A percentile compares a stretch with the other conserved stretches of the same genome.
Evolutionary conservation across 495 filamentous ascomycete genomes (phyloP).

Genomic region (Parathielavia appendiculata): DNA sequence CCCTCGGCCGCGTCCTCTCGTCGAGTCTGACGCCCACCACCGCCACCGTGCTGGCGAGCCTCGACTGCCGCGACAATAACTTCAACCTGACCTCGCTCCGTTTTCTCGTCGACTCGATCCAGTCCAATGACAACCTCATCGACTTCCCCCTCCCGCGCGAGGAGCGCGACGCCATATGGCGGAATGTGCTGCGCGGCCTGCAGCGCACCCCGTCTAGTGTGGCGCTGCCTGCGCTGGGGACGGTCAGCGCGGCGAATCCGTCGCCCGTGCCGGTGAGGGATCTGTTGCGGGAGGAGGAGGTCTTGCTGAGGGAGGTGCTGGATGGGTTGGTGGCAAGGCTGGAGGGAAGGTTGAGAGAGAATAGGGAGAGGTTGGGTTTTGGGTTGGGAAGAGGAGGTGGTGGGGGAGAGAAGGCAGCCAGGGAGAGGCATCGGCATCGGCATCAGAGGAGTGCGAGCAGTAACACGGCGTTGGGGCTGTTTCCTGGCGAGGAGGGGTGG

Average conservation of each 20-base stretch:
- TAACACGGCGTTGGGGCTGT: neutral
- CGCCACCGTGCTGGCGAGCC: constrained; percentile 14
- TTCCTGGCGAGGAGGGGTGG: constrained; percentile 5
- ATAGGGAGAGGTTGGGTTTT: neutral
- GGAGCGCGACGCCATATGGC: constrained; percentile 26
- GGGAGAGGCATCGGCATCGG: neutral
- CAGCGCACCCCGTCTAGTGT: constrained; percentile 7
- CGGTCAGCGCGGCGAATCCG: neutral
- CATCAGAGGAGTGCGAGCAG: constrained; percentile 8
- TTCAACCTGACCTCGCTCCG: constrained; percentile 37
- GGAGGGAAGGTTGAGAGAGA: neutral
- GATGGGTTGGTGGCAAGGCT: neutral
- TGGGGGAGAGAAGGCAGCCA: neutral
- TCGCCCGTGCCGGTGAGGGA: neutral
- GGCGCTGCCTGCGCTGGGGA: neutral
- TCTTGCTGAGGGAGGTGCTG: constrained; percentile 3
- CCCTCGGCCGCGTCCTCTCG: constrained; percentile 45
- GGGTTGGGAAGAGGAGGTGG: neutral
- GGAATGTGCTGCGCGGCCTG: constrained; percentile 21
- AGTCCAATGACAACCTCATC: constrained; percentile 23
- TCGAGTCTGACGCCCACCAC: constrained; percentile 14
- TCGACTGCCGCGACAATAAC: constrained; percentile 43
- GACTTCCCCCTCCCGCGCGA: constrained; percentile 25
- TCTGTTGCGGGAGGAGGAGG: constrained; percentile 4
- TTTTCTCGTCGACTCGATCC: constrained; percentile 27